A percentile compares a stretch with the other conserved stretches of the same genome.
phyloP scores from a whole-genome alignment of 192 early-diverging fungal species.

The Pecoramyces ruminantium region DNA sequence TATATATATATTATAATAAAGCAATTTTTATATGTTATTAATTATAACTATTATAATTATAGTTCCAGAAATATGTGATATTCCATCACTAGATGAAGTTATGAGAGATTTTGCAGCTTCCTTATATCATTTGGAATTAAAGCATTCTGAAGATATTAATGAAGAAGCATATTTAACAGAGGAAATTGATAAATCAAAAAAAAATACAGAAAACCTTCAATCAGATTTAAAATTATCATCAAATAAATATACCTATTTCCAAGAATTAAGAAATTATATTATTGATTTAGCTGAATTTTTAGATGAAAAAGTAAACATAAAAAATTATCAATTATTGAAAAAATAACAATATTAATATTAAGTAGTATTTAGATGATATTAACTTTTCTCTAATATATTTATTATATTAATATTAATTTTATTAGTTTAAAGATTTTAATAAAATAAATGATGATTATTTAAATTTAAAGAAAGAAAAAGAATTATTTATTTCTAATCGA shows the following conservation, averaged over 20 bases:
- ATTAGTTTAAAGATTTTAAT: background rate
- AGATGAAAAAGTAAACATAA: slow-evolving; percentile 11
- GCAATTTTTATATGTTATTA: too few species aligned
- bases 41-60: background rate
- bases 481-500: background rate
- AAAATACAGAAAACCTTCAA: slow-evolving; percentile 9
- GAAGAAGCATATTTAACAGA: slow-evolving; percentile 12
- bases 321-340: background rate
- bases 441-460: background rate
- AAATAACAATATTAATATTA: background rate
- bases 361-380: too few species aligned
- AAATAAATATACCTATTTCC: slow-evolving; percentile 13
- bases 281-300: slow-evolving; percentile 18
- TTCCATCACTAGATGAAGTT: background rate
- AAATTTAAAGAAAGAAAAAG: background rate
- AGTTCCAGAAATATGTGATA: background rate
- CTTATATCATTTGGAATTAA: background rate
- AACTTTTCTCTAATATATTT: too few species aligned
- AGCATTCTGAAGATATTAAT: background rate
- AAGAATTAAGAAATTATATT: slow-evolving; percentile 14
- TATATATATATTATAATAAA: too few species aligned
- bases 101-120: background rate
- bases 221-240: slow-evolving; percentile 2
- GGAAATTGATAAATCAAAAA: slow-evolving; percentile 3
- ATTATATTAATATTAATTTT: too few species aligned